Conservation (phyloP, 2,329 filamentous ascomycete genomes). For the Cryphonectria carpinicola region DNA sequence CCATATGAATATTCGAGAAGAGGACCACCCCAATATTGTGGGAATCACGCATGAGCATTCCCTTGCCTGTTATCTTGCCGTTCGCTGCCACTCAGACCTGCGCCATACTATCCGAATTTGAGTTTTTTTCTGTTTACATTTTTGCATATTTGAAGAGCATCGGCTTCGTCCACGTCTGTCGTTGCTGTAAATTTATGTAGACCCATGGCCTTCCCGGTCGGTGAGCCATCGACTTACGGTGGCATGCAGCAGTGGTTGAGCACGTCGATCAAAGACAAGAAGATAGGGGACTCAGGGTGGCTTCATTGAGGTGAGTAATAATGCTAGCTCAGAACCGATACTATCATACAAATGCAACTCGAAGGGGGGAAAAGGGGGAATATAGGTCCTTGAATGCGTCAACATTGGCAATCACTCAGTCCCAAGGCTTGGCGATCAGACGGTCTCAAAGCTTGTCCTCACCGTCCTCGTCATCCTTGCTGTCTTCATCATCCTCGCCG, state of each 20-base stretch:
- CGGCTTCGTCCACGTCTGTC: neutral
- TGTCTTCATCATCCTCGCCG: neutral
- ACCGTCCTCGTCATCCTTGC: neutral
- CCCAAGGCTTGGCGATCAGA: neutral
- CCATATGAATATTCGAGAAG: neutral
- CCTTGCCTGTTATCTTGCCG: neutral
- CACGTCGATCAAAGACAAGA: neutral
- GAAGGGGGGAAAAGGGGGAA: neutral
- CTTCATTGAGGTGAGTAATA: constrained; percentile 6
- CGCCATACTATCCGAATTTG: neutral
- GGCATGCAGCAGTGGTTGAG: neutral
- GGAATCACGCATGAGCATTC: neutral
- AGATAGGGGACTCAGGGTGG: neutral
- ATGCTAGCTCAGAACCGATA: constrained; percentile 17
- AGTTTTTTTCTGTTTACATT: neutral
- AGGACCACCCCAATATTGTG: no score
- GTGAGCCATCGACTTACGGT: neutral
- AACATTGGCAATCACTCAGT: neutral
- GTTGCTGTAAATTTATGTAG: neutral
- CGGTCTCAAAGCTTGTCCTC: neutral
- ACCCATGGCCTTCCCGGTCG: neutral
- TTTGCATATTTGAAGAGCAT: neutral
- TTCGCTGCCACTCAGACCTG: neutral
- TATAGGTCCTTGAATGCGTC: constrained; percentile 22
- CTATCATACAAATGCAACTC: constrained; percentile 23